These are phyloP conservation scores for Zoysia japonica DNA, from an alignment of 176 grass and related monocot species.

Conservation along the genomic window DNA sequence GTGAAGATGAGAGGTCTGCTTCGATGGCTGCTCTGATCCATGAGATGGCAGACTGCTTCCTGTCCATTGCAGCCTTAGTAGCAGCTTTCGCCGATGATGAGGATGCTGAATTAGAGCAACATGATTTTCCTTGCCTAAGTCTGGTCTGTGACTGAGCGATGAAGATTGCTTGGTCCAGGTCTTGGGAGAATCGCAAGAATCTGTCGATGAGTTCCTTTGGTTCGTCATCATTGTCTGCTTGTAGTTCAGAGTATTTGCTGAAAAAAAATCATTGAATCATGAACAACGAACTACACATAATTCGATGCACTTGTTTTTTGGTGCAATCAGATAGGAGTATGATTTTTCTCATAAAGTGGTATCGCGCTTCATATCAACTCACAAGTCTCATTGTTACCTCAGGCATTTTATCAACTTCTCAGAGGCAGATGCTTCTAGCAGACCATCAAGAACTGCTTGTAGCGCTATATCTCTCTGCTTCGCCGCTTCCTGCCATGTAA, in stretches of 20 bases:
- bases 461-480: constrained; percentile 74
- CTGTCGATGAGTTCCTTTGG: constrained; percentile 65
- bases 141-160: constrained; percentile 58
- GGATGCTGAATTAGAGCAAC: constrained; percentile 26
- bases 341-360: neutral
- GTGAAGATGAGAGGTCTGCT: constrained; percentile 58
- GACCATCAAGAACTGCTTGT: constrained; percentile 72
- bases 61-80: constrained; percentile 57
- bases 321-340: neutral
- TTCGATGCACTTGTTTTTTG: neutral
- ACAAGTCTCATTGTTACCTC: constrained; percentile 27
- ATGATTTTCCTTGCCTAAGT: constrained; percentile 38
- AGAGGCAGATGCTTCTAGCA: constrained; percentile 72
- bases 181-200: constrained; percentile 69
- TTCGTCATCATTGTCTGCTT: constrained; percentile 71
- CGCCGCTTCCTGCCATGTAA: constrained; percentile 53
- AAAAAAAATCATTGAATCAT: neutral
- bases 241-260: constrained; percentile 75
- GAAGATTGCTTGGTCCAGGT: constrained; percentile 61
- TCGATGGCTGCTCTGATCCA: constrained; percentile 83
- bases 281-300: neutral
- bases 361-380: neutral
- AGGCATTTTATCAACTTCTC: constrained; percentile 80
- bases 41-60: constrained; percentile 60
- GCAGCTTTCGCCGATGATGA: constrained; percentile 38